phyloP scores from a whole-genome alignment of 148 eudicot genomes.

The Camellia sinensis region DNA sequence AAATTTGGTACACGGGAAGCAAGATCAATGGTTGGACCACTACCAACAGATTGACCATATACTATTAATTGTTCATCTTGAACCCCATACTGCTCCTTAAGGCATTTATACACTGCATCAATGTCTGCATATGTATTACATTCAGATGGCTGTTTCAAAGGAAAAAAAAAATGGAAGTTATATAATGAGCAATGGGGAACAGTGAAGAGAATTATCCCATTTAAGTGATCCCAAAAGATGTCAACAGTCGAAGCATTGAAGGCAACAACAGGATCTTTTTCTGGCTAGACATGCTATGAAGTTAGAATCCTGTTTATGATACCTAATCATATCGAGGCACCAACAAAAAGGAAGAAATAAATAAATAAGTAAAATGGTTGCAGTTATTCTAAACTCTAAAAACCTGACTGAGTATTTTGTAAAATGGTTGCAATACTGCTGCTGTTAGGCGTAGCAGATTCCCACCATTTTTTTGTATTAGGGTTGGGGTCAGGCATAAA shows the following conservation, averaged over 20 bases:
- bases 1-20: constrained; percentile 81
- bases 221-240: not conserved
- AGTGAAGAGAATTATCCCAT: not conserved
- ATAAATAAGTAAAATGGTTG: not conserved
- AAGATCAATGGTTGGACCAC: constrained; percentile 90
- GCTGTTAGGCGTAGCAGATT: too few relatives aligned
- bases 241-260: not conserved
- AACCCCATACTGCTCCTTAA: constrained; percentile 77
- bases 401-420: too few relatives aligned
- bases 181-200: constrained; percentile 15
- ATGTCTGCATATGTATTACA: constrained; percentile 96
- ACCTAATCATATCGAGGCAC: not conserved
- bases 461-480: too few relatives aligned
- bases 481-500: too few relatives aligned
- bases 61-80: constrained; percentile 79
- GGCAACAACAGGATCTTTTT: not conserved
- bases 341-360: not conserved
- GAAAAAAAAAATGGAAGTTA: constrained; percentile 35
- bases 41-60: constrained; percentile 92
- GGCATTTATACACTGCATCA: constrained; percentile 91
- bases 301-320: not conserved
- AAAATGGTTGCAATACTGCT: too few relatives aligned
- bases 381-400: too few relatives aligned
- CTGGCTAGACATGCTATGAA: not conserved
- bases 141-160: constrained; percentile 81